These are phyloP conservation scores for Penicillium fuscoglaucum DNA, from an alignment of 2,329 filamentous ascomycete genomes.

Conservation along the genomic window DNA sequence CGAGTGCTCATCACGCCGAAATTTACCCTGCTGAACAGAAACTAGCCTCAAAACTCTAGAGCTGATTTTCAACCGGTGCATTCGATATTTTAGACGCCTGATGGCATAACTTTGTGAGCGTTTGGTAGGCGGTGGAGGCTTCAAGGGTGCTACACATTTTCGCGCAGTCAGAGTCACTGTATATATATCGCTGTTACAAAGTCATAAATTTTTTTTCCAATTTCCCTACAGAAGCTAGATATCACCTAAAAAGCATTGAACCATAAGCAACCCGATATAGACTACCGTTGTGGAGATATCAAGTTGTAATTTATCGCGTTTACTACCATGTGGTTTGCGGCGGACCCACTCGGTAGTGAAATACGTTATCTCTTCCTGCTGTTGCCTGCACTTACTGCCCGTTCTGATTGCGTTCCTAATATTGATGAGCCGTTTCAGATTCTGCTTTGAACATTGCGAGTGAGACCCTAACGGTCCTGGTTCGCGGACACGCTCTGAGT, in stretches of 20 bases:
- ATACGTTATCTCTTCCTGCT: neutral
- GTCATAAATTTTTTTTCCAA: neutral
- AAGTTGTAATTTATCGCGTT: neutral
- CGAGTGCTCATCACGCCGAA: too few species aligned
- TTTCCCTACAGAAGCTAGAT: neutral
- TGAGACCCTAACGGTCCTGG: neutral
- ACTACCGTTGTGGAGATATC: neutral
- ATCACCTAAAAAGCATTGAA: neutral
- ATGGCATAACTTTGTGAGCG: too few species aligned
- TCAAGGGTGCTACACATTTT: too few species aligned
- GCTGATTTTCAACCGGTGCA: too few species aligned
- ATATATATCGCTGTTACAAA: neutral
- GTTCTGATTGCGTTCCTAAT: neutral
- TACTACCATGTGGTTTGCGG: neutral
- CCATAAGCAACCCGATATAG: neutral
- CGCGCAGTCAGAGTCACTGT: too few species aligned
- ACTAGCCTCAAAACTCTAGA: too few species aligned
- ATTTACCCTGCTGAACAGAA: too few species aligned
- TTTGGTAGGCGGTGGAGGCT: too few species aligned
- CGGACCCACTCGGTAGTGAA: neutral
- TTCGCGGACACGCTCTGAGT: neutral
- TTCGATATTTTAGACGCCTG: too few species aligned
- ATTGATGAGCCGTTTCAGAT: neutral
- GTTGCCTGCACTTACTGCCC: neutral
- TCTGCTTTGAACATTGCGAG: neutral